These are phyloP conservation scores for Saitoella complicata DNA, from an alignment of 805 yeast species.

Conservation along the genomic window DNA sequence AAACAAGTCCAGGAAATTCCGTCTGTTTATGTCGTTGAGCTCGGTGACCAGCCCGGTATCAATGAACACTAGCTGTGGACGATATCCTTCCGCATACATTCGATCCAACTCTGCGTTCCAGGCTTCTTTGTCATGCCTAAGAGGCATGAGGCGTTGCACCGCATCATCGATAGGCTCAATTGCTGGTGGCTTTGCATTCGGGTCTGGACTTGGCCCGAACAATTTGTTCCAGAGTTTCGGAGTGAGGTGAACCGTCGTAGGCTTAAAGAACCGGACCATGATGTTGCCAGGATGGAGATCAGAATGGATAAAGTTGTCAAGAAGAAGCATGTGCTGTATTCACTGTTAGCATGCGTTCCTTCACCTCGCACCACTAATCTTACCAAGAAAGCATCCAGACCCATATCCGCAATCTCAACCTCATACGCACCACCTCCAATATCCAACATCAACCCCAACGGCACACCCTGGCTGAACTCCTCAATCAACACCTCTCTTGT, in stretches of 20 bases:
- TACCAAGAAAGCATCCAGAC: conserved; percentile 67
- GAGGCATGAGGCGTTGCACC: no score
- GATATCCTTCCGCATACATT: conserved; percentile 42
- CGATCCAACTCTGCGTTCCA: conserved; percentile 33
- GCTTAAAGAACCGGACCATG: conserved; percentile 51
- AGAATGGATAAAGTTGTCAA: conserved; percentile 90
- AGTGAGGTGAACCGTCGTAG: conserved; percentile 7
- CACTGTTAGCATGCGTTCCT: no score
- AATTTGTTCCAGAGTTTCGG: no score
- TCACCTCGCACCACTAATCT: no score
- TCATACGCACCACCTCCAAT: conserved; percentile 27
- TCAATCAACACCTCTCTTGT: conserved; percentile 67
- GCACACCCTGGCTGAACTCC: conserved; percentile 67
- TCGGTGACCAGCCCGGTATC: conserved; percentile 94
- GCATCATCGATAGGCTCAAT: no score
- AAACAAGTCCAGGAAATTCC: conserved; percentile 78
- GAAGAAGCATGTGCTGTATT: conserved; percentile 55
- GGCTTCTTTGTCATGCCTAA: conserved; percentile 14
- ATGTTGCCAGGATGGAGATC: conserved; percentile 96
- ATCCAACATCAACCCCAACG: conserved; percentile 55
- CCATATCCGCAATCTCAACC: conserved; percentile 50
- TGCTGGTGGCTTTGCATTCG: no score
- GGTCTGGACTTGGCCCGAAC: no score
- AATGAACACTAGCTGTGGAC: conserved; percentile 75
- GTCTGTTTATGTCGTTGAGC: conserved; percentile 55